Evolutionary conservation across 2,329 filamentous ascomycete genomes (phyloP).

Genomic region (Phaeosphaeriaceae sp.): DNA sequence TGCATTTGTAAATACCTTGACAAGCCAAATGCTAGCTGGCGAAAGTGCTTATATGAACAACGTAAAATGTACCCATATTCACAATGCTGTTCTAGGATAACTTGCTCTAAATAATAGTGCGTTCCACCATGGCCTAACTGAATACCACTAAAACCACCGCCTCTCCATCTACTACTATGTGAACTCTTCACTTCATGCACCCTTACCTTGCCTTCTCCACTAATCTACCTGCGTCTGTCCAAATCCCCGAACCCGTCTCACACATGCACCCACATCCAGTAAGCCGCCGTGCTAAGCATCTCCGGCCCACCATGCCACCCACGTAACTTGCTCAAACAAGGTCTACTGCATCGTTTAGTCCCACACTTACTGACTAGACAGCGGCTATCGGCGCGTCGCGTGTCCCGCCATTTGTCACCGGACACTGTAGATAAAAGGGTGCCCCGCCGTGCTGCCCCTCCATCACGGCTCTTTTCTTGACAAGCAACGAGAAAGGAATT

Average conservation of each 20-base stretch:
- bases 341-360: slow-evolving; percentile 5
- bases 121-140: too few relatives aligned
- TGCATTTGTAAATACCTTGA: background rate
- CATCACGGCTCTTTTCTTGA: background rate
- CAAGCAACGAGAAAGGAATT: too few relatives aligned
- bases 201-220: background rate
- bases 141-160: too few relatives aligned
- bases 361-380: background rate
- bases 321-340: slow-evolving; percentile 29
- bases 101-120: too few relatives aligned
- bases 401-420: background rate
- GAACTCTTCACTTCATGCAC: background rate
- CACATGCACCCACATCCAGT: background rate
- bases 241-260: background rate
- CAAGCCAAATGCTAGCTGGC: too few relatives aligned
- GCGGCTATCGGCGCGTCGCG: background rate
- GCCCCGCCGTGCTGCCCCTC: background rate
- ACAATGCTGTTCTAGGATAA: too few relatives aligned
- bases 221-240: too few relatives aligned
- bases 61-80: too few relatives aligned
- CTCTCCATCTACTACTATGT: too few relatives aligned
- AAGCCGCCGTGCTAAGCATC: background rate
- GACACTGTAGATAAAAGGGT: background rate
- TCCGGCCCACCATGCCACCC: background rate
- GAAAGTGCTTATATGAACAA: too few relatives aligned